phyloP scores from a whole-genome alignment of 2,329 filamentous ascomycete genomes.

The Akanthomyces dipterigenus region DNA sequence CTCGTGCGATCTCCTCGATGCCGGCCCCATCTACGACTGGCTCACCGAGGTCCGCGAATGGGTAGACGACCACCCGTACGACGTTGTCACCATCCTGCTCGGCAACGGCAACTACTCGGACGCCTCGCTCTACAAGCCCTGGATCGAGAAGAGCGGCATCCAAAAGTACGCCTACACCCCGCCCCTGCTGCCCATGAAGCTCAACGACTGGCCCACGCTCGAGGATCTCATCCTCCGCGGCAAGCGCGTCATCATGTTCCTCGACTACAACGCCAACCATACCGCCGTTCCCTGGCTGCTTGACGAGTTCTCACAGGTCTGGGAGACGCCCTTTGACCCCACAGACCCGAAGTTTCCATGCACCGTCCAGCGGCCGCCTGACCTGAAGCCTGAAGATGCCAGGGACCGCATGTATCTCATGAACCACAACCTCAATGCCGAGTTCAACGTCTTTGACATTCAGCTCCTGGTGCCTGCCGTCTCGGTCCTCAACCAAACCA shows the following conservation, averaged over 20 bases:
- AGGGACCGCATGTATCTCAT: constrained; percentile 66
- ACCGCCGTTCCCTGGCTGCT: constrained; percentile 73
- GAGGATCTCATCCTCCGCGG: constrained; percentile 64
- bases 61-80: constrained; percentile 72
- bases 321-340: constrained; percentile 85
- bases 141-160: constrained; percentile 66
- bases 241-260: constrained; percentile 70
- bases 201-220: constrained; percentile 78
- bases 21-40: constrained; percentile 69
- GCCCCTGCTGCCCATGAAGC: constrained; percentile 59
- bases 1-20: constrained; percentile 73
- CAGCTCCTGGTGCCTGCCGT: constrained; percentile 66
- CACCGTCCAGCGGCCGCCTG: constrained; percentile 67
- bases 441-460: constrained; percentile 60
- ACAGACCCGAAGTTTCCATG: constrained; percentile 63
- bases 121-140: constrained; percentile 56
- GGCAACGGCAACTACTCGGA: constrained; percentile 73
- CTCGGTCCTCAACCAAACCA: constrained; percentile 63
- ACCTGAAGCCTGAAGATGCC: constrained; percentile 47
- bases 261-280: constrained; percentile 82
- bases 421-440: constrained; percentile 86
- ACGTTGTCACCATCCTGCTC: constrained; percentile 80
- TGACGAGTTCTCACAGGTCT: constrained; percentile 81
- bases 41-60: constrained; percentile 63
- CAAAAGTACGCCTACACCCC: constrained; percentile 68